phyloP scores from a whole-genome alignment of 106 monocot species.

The Apostasia ramifera region DNA sequence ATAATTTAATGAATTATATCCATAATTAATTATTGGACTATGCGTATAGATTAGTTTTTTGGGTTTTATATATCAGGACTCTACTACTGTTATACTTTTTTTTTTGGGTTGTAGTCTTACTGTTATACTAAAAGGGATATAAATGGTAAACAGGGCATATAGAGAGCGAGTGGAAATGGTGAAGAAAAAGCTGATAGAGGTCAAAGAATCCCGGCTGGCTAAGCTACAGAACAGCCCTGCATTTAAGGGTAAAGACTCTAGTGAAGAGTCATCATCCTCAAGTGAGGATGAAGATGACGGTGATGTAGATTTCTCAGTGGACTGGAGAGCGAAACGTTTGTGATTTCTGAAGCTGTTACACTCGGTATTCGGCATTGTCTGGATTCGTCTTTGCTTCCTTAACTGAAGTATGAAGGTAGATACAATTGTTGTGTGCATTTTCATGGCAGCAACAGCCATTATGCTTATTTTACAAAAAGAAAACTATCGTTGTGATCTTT shows the following conservation, averaged over 20 bases:
- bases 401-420: too few relatives aligned
- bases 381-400: too few relatives aligned
- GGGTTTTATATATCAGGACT: too few relatives aligned
- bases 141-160: conserved; percentile 35
- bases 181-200: conserved; percentile 63
- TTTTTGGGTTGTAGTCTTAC: neutral
- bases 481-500: too few relatives aligned
- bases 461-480: too few relatives aligned
- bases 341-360: conserved; percentile 8
- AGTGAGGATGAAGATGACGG: conserved; percentile 34
- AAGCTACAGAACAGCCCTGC: conserved; percentile 43
- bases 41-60: too few relatives aligned
- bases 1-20: too few relatives aligned
- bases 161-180: conserved; percentile 78
- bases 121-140: neutral
- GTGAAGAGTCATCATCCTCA: conserved; percentile 58
- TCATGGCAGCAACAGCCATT: too few relatives aligned
- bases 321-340: conserved; percentile 90
- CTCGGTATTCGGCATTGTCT: too few relatives aligned
- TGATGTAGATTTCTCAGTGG: conserved; percentile 56
- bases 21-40: too few relatives aligned
- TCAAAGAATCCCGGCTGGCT: conserved; percentile 40
- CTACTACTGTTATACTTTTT: too few relatives aligned
- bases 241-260: conserved; percentile 41
- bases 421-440: too few relatives aligned